Evolutionary conservation across 2,329 filamentous ascomycete species (phyloP).

Genomic region (Myriangium duriaei): DNA sequence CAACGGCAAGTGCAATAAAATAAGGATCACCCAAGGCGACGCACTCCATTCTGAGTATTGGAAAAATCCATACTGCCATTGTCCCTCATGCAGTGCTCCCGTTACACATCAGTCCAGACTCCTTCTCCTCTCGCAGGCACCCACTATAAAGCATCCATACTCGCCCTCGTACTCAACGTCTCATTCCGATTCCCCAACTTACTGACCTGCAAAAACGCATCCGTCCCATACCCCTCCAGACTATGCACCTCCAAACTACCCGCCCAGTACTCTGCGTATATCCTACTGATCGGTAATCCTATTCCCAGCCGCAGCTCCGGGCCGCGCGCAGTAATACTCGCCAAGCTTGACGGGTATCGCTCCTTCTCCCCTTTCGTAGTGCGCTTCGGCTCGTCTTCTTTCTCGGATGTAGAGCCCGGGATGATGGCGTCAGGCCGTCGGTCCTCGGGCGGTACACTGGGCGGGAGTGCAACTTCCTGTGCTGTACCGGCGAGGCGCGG

Average conservation of each 20-base stretch:
- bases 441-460: conserved; percentile 6
- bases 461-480: conserved; percentile 57
- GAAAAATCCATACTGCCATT: no score
- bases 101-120: no score
- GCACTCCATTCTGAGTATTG: no score
- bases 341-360: conserved; percentile 53
- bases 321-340: conserved; percentile 66
- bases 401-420: conserved; percentile 6
- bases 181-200: conserved; percentile 98
- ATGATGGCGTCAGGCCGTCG: neutral
- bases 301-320: conserved; percentile 83
- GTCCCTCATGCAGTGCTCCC: no score
- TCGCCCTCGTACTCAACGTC: conserved; percentile 54
- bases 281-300: conserved; percentile 81
- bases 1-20: no score
- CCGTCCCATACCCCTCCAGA: conserved; percentile 87
- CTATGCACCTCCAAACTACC: conserved; percentile 84
- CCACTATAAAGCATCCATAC: conserved; percentile 37
- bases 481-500: conserved; percentile 87
- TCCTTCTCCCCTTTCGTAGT: conserved; percentile 2
- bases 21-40: no score
- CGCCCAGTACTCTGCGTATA: conserved; percentile 98
- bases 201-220: conserved; percentile 91
- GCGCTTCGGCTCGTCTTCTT: neutral
- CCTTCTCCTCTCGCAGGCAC: neutral